Evolutionary conservation across 345 rosid genomes (phyloP), one percentile per base, ranked within the genome.

Genomic region (Pistacia atlantica): DNA sequence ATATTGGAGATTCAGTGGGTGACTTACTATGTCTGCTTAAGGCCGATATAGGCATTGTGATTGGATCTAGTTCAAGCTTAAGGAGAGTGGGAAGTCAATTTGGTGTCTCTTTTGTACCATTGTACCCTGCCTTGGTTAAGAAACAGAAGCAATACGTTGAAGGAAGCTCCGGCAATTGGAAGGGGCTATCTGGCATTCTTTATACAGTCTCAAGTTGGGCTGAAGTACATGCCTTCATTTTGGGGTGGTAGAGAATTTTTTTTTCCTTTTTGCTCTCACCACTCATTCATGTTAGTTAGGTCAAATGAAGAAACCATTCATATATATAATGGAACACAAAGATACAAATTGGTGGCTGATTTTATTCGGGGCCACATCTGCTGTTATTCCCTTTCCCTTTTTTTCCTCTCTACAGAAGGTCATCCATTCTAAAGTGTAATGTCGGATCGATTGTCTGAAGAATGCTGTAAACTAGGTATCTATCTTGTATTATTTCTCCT

Each of bases 31-130:
- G 98, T 84, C 87, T 96, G 77, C 91, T 96, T 17, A 84, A 89
- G 84, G 99, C 97, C 14, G 99, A 96, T 71, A 89, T 96, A 74
- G 99, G 97, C 57, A 93, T 93, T 51, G 98, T 96, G 67, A 79
- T 96, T 69, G 90, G 94, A 61, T 85, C 93, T 48, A 92, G 99
- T 67, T 76, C 90, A 71, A 96, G 97, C 88, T 87, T 96, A 63
- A 87, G 97, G 84, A 89, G 85, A 80, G 87, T 96, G 65, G 98
- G 95, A 75, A 79, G 81, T 71, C 94, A 88, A 72, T 93, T 87
- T 73, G 99, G 98, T 25, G 87, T 96, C 66, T 88, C 99, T n/a
- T 96, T 93, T 74, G 86, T 92, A 22, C 97, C 97, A 13, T 74
- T 97, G 77, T 92, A 80, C 78, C 81, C 88, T 5, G 96, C 91